These are phyloP conservation scores for Achlya hypogyna DNA, from an alignment of 352 stramenopile species.

Conservation along the genomic window DNA sequence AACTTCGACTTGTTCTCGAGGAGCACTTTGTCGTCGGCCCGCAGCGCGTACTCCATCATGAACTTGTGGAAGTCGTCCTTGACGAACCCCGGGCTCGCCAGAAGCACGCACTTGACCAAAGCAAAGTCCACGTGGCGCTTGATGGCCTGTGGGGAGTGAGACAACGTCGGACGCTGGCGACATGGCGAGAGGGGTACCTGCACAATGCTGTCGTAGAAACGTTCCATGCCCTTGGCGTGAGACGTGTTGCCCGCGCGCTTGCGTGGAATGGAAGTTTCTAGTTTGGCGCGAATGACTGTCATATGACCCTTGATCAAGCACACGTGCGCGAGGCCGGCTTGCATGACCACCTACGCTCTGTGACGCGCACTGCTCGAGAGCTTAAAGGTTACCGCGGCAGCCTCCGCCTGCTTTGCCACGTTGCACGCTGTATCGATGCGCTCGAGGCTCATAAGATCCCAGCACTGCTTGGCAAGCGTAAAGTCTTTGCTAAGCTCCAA, in stretches of 20 bases:
- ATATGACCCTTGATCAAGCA: constrained; percentile 97
- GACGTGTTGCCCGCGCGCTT: constrained; percentile 92
- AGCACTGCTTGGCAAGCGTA: constrained; percentile 93
- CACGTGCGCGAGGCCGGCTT: constrained; percentile 91
- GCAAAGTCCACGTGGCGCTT: constrained; percentile 95
- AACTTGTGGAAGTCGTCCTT: constrained; percentile 98
- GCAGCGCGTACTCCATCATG: constrained; percentile 85
- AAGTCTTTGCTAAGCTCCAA: constrained; percentile 96
- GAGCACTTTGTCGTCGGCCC: constrained; percentile 89
- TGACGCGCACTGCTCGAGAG: not conserved
- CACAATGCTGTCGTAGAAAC: constrained; percentile 97
- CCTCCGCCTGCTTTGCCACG: constrained; percentile 90
- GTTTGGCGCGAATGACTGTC: constrained; percentile 90
- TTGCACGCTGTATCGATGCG: constrained; percentile 92
- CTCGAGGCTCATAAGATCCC: constrained; percentile 97
- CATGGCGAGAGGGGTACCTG: constrained; percentile 23
- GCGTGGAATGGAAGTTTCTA: constrained; percentile 96
- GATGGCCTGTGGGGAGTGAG: constrained; percentile 77
- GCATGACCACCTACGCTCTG: constrained; percentile 83
- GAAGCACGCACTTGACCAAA: constrained; percentile 93
- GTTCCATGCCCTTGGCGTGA: constrained; percentile 90
- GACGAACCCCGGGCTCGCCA: constrained; percentile 94
- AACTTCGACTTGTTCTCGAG: constrained; percentile 97
- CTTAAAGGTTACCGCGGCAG: constrained; percentile 60
- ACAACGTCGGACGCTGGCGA: not conserved